Conservation (phyloP, 2,329 filamentous ascomycete genomes). For the Xylariaceae sp. region DNA sequence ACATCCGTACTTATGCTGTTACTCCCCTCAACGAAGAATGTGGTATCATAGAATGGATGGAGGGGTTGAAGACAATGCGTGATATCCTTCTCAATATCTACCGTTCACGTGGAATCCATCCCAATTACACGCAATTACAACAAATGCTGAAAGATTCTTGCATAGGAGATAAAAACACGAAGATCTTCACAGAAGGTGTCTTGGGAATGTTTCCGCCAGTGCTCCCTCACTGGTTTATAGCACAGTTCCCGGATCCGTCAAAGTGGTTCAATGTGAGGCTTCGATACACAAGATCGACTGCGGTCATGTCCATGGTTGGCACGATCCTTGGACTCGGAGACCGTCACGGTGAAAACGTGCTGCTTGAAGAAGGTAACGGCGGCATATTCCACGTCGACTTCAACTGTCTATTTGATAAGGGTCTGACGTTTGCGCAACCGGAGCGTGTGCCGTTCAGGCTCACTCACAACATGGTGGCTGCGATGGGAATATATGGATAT, state of each 20-base stretch:
- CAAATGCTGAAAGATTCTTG: slow-evolving; percentile 61
- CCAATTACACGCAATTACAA: slow-evolving; percentile 66
- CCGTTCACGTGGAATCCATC: slow-evolving; percentile 64
- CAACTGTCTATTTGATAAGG: slow-evolving; percentile 99
- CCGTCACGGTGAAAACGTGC: slow-evolving; percentile 93
- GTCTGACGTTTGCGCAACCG: slow-evolving; percentile 88
- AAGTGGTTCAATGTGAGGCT: slow-evolving; percentile 88
- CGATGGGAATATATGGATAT: slow-evolving; percentile 91
- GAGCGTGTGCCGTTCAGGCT: slow-evolving; percentile 94
- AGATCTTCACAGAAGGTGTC: slow-evolving; percentile 66
- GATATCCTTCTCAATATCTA: slow-evolving; percentile 84
- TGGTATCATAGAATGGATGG: slow-evolving; percentile 97
- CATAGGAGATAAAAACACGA: slow-evolving; percentile 54
- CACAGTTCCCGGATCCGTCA: slow-evolving; percentile 89
- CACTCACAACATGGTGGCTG: slow-evolving; percentile 97
- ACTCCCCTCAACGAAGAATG: slow-evolving; percentile 97
- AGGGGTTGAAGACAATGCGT: slow-evolving; percentile 87
- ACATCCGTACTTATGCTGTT: slow-evolving; percentile 96
- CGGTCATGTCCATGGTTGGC: slow-evolving; percentile 99
- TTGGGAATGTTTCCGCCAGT: slow-evolving; percentile 71
- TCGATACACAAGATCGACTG: slow-evolving; percentile 86
- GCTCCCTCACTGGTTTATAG: slow-evolving; percentile 90
- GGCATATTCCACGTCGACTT: slow-evolving; percentile 98
- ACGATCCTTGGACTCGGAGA: slow-evolving; percentile 92
- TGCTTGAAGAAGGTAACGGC: slow-evolving; percentile 89